Conservation (phyloP, 768 basidiomycete genomes). For the Filobasidium wieringae region DNA sequence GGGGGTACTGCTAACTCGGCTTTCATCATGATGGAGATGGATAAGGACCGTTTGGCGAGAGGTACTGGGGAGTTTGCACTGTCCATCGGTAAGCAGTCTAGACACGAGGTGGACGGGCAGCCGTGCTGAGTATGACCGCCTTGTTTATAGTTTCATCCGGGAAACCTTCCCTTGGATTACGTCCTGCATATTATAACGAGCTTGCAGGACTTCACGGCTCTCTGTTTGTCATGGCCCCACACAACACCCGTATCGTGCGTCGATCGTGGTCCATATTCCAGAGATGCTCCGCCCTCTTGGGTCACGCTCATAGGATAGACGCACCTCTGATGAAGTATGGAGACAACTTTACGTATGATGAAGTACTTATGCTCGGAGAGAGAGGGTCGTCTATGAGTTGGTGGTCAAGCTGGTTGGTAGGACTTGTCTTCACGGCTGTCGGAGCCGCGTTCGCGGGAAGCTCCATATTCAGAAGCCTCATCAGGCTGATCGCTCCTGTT, state of each 20-base stretch:
- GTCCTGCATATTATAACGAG: slow-evolving; percentile 22
- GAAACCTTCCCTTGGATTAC: slow-evolving; percentile 25
- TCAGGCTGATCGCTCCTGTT: slow-evolving; percentile 12
- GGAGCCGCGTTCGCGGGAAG: slow-evolving; percentile 18
- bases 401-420: slow-evolving; percentile 15
- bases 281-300: slow-evolving; percentile 21
- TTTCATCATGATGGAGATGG: slow-evolving; percentile 37
- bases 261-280: slow-evolving; percentile 50
- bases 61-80: slow-evolving; percentile 25
- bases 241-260: slow-evolving; percentile 48
- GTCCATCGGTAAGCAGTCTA: not conserved
- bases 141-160: not conserved
- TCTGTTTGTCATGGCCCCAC: slow-evolving; percentile 43
- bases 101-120: no score
- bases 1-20: slow-evolving; percentile 51
- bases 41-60: slow-evolving; percentile 32
- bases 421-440: slow-evolving; percentile 19
- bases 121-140: no score
- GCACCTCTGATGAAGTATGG: slow-evolving; percentile 47
- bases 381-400: slow-evolving; percentile 11
- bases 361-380: slow-evolving; percentile 43
- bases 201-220: slow-evolving; percentile 38
- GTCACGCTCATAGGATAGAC: slow-evolving; percentile 3
- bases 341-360: slow-evolving; percentile 61
- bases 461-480: not conserved